phyloP scores from a whole-genome alignment of 139 green algal species.

The Tetratostichococcus sp. region DNA sequence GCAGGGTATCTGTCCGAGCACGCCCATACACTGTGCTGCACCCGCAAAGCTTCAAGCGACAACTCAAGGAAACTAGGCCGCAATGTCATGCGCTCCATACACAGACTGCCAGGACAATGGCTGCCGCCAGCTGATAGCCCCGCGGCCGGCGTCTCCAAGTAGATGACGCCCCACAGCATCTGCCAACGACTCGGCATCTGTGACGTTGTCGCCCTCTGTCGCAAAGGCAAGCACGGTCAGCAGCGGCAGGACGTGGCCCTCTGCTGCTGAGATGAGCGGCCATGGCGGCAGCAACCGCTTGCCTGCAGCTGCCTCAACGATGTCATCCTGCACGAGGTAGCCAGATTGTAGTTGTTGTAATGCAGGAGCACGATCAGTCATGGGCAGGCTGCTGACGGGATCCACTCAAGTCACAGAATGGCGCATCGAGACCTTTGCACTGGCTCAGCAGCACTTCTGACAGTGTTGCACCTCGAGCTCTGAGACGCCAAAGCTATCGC shows the following conservation, averaged over 20 bases:
- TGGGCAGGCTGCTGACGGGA: too few relatives aligned
- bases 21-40: too few relatives aligned
- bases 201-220: slow-evolving; percentile 56
- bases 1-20: too few relatives aligned
- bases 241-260: background rate
- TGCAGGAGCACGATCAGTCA: too few relatives aligned
- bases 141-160: too few relatives aligned
- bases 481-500: too few relatives aligned
- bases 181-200: slow-evolving; percentile 39
- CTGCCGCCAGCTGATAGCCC: slow-evolving; percentile 1
- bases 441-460: too few relatives aligned
- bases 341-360: too few relatives aligned
- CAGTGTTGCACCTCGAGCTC: background rate
- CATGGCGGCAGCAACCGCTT: slow-evolving; percentile 50
- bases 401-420: slow-evolving; percentile 28
- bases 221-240: slow-evolving; percentile 38
- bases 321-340: slow-evolving; percentile 3
- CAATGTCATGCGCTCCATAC: background rate
- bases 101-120: slow-evolving; percentile 22
- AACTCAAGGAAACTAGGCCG: background rate
- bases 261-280: slow-evolving; percentile 37
- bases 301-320: slow-evolving; percentile 21
- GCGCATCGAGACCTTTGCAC: background rate
- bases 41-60: too few relatives aligned
- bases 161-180: background rate